Conservation (phyloP, 352 stramenopile species). For the Phytophthora sp. region DNA sequence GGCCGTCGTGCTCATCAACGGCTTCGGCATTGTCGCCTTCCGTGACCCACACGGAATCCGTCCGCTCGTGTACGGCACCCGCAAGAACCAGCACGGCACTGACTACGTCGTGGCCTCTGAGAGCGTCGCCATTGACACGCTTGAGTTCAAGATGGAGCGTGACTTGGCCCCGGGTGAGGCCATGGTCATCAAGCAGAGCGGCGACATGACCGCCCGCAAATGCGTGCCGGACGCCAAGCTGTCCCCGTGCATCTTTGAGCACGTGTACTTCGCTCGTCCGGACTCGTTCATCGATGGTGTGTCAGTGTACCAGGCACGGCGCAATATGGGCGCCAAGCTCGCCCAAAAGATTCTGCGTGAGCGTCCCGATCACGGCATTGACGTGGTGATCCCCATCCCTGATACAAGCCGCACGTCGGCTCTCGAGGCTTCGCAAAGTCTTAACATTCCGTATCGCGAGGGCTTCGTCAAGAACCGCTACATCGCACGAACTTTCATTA, state of each 20-base stretch:
- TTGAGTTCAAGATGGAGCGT: conserved; percentile 96
- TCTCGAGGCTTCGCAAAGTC: conserved; percentile 88
- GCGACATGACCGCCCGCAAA: conserved; percentile 83
- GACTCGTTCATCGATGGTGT: conserved; percentile 99
- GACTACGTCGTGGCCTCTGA: conserved; percentile 98
- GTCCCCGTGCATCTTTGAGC: conserved; percentile 99
- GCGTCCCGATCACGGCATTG: conserved; percentile 94
- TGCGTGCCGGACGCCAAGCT: conserved; percentile 78
- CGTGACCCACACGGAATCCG: conserved; percentile 98
- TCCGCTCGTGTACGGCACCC: conserved; percentile 94
- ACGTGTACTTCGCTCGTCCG: conserved; percentile 99
- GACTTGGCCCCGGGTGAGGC: conserved; percentile 97
- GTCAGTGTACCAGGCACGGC: conserved; percentile 97
- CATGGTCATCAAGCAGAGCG: conserved; percentile 94
- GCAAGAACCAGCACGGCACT: conserved; percentile 80
- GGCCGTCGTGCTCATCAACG: conserved; percentile 97
- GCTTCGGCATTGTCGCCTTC: conserved; percentile 97
- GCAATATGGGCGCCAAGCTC: conserved; percentile 99
- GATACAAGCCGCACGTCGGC: conserved; percentile 97
- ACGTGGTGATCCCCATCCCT: conserved; percentile 99
- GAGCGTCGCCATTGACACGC: conserved; percentile 98
- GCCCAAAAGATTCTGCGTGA: conserved; percentile 94
- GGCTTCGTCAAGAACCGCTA: conserved; percentile 99
- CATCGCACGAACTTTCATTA: conserved; percentile 99
- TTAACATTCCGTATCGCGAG: conserved; percentile 95